Base-by-base conservation (phyloP, 2,329 filamentous ascomycete genomes). In the Thermoascus crustaceus region DNA sequence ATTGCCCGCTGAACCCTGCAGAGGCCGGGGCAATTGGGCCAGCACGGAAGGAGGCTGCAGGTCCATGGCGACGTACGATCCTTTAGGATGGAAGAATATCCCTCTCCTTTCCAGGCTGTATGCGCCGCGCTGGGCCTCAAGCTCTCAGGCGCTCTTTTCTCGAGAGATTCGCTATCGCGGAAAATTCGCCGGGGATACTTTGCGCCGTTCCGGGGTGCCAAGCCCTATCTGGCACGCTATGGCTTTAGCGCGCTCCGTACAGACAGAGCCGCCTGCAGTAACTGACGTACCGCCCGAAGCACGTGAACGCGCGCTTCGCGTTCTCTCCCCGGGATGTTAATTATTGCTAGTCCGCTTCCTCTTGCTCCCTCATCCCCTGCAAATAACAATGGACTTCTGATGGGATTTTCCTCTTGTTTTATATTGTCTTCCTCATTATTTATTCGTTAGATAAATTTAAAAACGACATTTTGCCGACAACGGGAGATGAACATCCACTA, bases 21-120 rank as follows among this genome's bases (percentile, higher is more conserved):
- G 48, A 21, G 63, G 60, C 34, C 58, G 63, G 44, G 66, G 66
- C 49, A 69, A 54, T 53, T 65, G 64, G 24, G 63, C 62, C 52
- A 69, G 47, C 10, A 66, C 49, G 9, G 63, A 63, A 3, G 66
- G 66, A 23, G 60, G 48, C 40, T 61, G 60, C 23, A 69, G 43
- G 48, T 66, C 63, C 66, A 69, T 69, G 32, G 30, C 43, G 32
- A 29, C 26, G 29, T 36, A 34, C 31, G 26, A 37, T 31, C 23
- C 26, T 38, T 34, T 24, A 26, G 36, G 38, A 26, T 31, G 16
- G 34, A 18, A 26, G 36, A 30, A 19, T 33, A 33, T 34, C 35
- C 33, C 18, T 35, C 30, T 36, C 41, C 22, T 29, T 7, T 16
- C 13, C 41, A 37, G 10, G 24, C 43, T 34, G 34, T n/a, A n/a